Conservation (phyloP, 257 asterid genomes). For the Misopates orontium region DNA sequence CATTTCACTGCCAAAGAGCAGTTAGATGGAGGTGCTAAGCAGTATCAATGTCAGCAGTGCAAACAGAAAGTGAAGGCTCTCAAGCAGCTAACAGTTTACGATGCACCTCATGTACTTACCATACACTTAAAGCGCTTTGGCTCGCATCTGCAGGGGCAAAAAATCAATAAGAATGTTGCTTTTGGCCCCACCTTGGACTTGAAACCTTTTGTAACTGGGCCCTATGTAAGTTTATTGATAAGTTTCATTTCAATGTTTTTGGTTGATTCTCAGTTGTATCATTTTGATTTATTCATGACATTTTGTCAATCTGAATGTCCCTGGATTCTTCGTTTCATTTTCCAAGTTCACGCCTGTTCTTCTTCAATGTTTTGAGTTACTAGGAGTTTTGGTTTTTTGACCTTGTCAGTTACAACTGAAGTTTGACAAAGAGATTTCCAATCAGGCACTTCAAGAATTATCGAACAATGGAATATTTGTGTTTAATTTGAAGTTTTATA, state of each 20-base stretch:
- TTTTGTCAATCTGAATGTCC: background rate
- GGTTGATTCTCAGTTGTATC: background rate
- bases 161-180: constrained; percentile 62
- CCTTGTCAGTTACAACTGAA: no score
- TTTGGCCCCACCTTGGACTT: constrained; percentile 78
- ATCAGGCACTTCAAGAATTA: no score
- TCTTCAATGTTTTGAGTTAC: no score
- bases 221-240: constrained; percentile 59
- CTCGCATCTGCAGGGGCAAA: constrained; percentile 60
- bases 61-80: constrained; percentile 90
- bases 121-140: constrained; percentile 91
- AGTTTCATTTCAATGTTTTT: background rate
- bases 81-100: constrained; percentile 79
- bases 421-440: no score
- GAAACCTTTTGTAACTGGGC: constrained; percentile 79
- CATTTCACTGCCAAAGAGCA: constrained; percentile 87
- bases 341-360: no score
- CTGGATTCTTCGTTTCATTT: no score
- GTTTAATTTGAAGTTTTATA: no score
- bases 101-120: constrained; percentile 89
- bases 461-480: no score
- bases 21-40: constrained; percentile 89
- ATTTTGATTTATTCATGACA: constrained; percentile 1
- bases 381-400: no score
- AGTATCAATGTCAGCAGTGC: constrained; percentile 93